A percentile compares a stretch with the other conserved stretches of the same genome.
Evolutionary conservation across 495 filamentous ascomycete genomes (phyloP).

Genomic region (Bacidia gigantensis): DNA sequence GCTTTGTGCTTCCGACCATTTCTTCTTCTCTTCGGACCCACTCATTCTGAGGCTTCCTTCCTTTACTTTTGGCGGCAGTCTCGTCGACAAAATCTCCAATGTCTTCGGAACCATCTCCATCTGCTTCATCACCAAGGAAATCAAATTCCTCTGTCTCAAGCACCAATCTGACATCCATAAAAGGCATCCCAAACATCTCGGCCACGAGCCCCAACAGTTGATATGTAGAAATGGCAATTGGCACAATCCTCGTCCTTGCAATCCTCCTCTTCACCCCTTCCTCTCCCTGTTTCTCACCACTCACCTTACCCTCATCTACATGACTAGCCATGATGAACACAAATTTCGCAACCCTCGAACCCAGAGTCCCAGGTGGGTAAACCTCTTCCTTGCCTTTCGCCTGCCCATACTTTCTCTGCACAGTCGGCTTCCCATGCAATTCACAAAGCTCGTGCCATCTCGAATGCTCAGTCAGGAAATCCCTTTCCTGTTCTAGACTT

Average conservation of each 20-base stretch:
- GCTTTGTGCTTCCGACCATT: slow-evolving; percentile 64
- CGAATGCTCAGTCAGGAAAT: slow-evolving; percentile 45
- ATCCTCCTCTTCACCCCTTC: neutral
- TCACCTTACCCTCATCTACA: neutral
- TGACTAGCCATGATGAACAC: slow-evolving; percentile 35
- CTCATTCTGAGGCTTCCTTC: slow-evolving; percentile 24
- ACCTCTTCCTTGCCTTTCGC: slow-evolving; percentile 7
- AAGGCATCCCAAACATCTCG: slow-evolving; percentile 49
- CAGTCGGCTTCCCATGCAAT: slow-evolving; percentile 49
- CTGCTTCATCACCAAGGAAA: slow-evolving; percentile 42
- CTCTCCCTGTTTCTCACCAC: too few relatives aligned
- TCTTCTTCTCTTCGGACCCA: slow-evolving; percentile 67
- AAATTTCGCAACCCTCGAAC: slow-evolving; percentile 55
- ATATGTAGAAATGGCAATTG: slow-evolving; percentile 66
- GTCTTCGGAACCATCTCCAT: slow-evolving; percentile 40
- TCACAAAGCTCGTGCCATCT: slow-evolving; percentile 62
- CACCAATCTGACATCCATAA: slow-evolving; percentile 50
- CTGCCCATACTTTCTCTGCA: slow-evolving; percentile 25
- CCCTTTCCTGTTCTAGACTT: slow-evolving; percentile 28
- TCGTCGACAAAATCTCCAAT: slow-evolving; percentile 39
- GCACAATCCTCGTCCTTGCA: slow-evolving; percentile 41
- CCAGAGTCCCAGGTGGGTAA: slow-evolving; percentile 49
- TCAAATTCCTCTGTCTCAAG: slow-evolving; percentile 82
- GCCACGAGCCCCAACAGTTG: slow-evolving; percentile 64
- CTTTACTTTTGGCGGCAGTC: slow-evolving; percentile 21